Conservation (phyloP, 1,284 basidiomycete species). For the Porodaedalea pini region DNA sequence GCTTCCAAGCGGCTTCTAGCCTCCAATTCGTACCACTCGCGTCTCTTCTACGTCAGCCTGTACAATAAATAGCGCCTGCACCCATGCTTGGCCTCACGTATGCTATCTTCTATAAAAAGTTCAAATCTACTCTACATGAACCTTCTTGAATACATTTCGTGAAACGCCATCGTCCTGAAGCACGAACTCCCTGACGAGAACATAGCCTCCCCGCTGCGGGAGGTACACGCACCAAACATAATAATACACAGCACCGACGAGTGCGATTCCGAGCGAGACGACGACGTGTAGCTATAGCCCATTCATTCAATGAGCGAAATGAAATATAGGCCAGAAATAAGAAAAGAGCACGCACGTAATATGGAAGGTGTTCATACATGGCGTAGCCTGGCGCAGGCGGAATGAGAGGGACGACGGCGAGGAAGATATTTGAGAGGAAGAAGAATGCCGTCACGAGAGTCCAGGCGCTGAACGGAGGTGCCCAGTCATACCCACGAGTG, state of each 20-base stretch:
- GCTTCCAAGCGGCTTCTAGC: too few species aligned
- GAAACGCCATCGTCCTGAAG: constrained; percentile 55
- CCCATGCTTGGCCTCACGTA: background rate
- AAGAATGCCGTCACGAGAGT: constrained; percentile 47
- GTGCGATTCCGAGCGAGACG: constrained; percentile 45
- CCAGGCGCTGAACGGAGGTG: constrained; percentile 58
- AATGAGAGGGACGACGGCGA: constrained; percentile 57
- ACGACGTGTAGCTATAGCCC: constrained; percentile 47
- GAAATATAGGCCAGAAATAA: background rate
- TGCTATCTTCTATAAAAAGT: too few species aligned
- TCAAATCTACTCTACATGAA: constrained; percentile 13
- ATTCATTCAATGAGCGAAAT: background rate
- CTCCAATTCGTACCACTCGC: too few species aligned
- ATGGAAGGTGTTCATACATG: constrained; percentile 56
- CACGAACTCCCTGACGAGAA: constrained; percentile 44
- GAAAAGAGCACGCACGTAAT: constrained; percentile 47
- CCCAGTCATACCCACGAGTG: constrained; percentile 45
- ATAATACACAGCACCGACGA: constrained; percentile 58
- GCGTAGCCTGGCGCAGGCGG: constrained; percentile 49
- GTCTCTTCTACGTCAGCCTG: too few species aligned
- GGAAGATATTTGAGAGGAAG: constrained; percentile 60
- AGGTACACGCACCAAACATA: constrained; percentile 52
- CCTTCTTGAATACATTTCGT: constrained; percentile 39
- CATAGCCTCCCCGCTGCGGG: constrained; percentile 50
- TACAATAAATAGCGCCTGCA: too few species aligned